Base-by-base conservation (phyloP, 495 filamentous ascomycete genomes). In the Collariella sp. region DNA sequence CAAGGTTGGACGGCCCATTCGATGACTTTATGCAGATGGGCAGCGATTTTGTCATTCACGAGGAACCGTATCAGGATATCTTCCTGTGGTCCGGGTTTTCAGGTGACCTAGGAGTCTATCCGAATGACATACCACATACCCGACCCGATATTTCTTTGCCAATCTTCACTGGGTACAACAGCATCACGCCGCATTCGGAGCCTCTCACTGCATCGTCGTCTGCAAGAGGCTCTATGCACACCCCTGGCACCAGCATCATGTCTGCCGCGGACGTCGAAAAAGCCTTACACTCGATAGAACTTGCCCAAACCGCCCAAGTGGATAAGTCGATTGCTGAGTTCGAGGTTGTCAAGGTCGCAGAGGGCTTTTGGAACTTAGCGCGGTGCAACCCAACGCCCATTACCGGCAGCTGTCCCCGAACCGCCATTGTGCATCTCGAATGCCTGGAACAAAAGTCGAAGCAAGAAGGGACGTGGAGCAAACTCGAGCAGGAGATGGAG, bases 371-470 rank as follows among this genome's bases (percentile, higher is more conserved):
- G 82, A 75, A 75, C 38, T 57, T 79, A 23, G 81, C 79, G 35
- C 72, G 78, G 10, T 83, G 81, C 67, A 81, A 77, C 48, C 75
- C 71, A 5, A 69, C 71, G 6, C 61, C 73, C 51, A 74, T 70
- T 41, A 76, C 79, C 3, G 71, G 65, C 46, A 66, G 69, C 9
- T 83, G 81, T 54, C 79, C 77, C 3, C 72, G 71, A 16, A 83
- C 82, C 11, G 79, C 79, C 16, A 76, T 75, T 24, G 63, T 79
- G 41, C 79, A 83, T 56, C 68, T 84, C 5, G 79, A 83, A 57
- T 72, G 73, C 38, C 60, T 85, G 18, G 79, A 82, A 56, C 69
- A 77, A 41, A 80, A 70, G 54, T 82, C 77, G 46, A 78, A 73
- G 48, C 72, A 80, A 36, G 77, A 79, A 31, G 67, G 63, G 11